Conservation (phyloP, 768 basidiomycete genomes). For the Mrakia frigida region DNA sequence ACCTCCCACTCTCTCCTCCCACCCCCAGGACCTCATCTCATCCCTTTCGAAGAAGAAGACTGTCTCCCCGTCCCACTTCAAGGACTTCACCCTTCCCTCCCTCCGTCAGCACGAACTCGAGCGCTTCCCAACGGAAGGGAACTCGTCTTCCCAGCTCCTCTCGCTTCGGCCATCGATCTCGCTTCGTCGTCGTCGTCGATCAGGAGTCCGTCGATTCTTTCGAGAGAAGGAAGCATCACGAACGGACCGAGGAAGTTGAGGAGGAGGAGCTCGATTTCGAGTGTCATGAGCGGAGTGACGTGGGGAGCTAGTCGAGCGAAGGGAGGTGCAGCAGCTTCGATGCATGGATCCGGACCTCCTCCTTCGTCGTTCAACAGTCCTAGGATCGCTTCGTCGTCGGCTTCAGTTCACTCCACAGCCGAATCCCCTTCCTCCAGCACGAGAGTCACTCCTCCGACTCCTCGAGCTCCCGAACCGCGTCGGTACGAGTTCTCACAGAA, state of each 20-base stretch:
- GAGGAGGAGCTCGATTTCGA: conserved; percentile 7
- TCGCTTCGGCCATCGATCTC: conserved; percentile 18
- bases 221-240: background rate
- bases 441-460: background rate
- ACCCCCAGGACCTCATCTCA: conserved; percentile 26
- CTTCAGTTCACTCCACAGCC: conserved; percentile 17
- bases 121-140: conserved; percentile 19
- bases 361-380: conserved; percentile 12
- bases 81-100: background rate
- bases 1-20: conserved; percentile 19
- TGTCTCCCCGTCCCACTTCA: conserved; percentile 10
- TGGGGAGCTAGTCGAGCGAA: conserved; percentile 14
- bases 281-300: conserved; percentile 13
- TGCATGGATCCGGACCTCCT: background rate
- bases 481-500: conserved; percentile 29
- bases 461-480: conserved; percentile 20
- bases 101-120: conserved; percentile 19
- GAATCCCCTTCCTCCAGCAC: background rate
- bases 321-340: background rate
- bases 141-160: conserved; percentile 28
- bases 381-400: conserved; percentile 21
- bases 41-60: conserved; percentile 32
- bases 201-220: background rate
- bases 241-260: background rate
- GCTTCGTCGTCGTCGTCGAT: background rate